Evolutionary conservation across 176 grass and related monocot species (phyloP), one percentile per base, ranked within the genome.

Genomic region (Hordeum marinum): DNA sequence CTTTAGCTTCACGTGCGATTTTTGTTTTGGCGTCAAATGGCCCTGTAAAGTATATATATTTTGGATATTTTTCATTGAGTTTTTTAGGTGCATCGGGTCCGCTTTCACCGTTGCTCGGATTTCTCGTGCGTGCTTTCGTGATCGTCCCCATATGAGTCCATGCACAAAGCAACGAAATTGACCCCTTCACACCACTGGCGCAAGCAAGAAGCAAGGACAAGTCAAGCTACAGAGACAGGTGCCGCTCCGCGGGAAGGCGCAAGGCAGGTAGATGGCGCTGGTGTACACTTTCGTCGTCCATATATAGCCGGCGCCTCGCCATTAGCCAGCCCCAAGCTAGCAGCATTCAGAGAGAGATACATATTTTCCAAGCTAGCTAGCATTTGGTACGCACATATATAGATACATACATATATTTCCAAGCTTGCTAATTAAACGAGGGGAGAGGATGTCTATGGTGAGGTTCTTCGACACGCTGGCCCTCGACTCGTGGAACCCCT

Each of bases 391-490:
- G 7, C 48, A 52, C 52, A 8, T 7, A 34, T 0, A 0, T 6
- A 12, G 74, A 40, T 23, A 8, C 6, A 5, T 29, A 18, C 57
- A 8, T 2, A 15, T 32, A 20, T 11, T 7, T 12, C 3, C 61
- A 69, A 40, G 55, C 12, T 41, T 41, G 26, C 11, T 11, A n/a
- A n/a, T n/a, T n/a, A 6, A 36, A 12, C 26, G 0, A 14, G 48
- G 31, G 2, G 11, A 63, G 5, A 63, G 5, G 35, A 93, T 94
- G 91, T 88, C 91, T 4, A 60, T 93, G 57, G 83, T 93, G 18
- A 83, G 75, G 88, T 9, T 95, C 1, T 69, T 90, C 1, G 93
- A 95, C 76, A 87, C 93, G 36, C 84, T 94, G 15, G 77, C 88
- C 5, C 23, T 87, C 27, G 82, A 95, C 0, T 90, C 82, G 82